Evolutionary conservation across 768 basidiomycete genomes (phyloP), one percentile per base, ranked within the genome.

Genomic region (Amanita jacksonii): DNA sequence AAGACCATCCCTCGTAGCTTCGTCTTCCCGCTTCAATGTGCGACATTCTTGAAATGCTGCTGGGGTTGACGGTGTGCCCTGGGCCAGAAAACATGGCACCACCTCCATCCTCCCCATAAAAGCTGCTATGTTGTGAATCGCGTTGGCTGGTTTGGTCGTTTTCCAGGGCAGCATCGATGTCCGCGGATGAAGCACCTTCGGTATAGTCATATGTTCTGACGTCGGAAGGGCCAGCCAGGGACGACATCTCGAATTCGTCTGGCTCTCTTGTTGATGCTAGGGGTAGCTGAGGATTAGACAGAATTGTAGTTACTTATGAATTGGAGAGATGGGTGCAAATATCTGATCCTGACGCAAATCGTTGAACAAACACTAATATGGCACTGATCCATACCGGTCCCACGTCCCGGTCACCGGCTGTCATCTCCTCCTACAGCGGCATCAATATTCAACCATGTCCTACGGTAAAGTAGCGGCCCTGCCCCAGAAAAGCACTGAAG

Each of bases 1-100:
- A 28, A 6, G 27, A 65, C 69, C 73, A 69, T 24, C 65, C 69
- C 6, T 75, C 74, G 51, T 77, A 79, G 55, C 74, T 79, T 49
- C 74, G 70, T 47, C 81, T 68, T 19, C 64, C 63, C 8, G 64
- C 59, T 45, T 75, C 79, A 25, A 72, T 60, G 39, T 79, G 69
- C 12, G 81, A 75, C 87, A 91, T 90, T 45, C 81, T 71, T 5
- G 87, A 86, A 12, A 80, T 74, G 52, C 85, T 86, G 55, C 81
- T 87, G 0, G 87, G 87, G 52, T 85, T 77, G 20, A 72, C 77
- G 24, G 64, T 64, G 58, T 84, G 79, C 6, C 74, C 76, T 4
- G 81, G 86, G 0, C 86, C 86, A 52, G 83, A 81, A 58, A 88
- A 91, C 71, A 87, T 78, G 18, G 78, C 62, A 15, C 77, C 77